Evolutionary conservation across 441 rosid genomes (phyloP), one percentile per base, ranked within the genome.

Genomic region (Aleurites moluccanus): DNA sequence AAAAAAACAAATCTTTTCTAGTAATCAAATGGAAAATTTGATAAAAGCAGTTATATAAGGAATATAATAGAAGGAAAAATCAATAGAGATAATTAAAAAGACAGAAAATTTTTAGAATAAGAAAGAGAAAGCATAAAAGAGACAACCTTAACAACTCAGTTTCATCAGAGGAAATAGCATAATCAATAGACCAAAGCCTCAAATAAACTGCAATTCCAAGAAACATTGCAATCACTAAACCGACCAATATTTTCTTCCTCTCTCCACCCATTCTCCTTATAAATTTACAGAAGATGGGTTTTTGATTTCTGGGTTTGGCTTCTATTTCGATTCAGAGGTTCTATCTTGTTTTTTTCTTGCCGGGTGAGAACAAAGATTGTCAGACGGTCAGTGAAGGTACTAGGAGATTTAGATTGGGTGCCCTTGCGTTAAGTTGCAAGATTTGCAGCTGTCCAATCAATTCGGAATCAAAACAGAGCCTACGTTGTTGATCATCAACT

Each of bases 141-240:
- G 69, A 53, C 11, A 53, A 95, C 99, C 99, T 91, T 74, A 95
- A 23, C 78, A 88, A 75, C 57, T 95, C 96, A 14, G 97, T 57
- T 53, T 95, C 98, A 44, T 73, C 87, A 23, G 94, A 83, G 16
- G 98, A 89, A 75, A 87, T 77, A 67, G 88, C 85, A 79, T 92
- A 90, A 77, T 95, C 98, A 73, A 90, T 88, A 1, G 91, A 75
- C 99, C 99, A 95, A 4, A 95, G 98, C 84, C 89, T 87, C 25
- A 93, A 80, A 78, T 93, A 95, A 69, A 95, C 86, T 16, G 88
- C 92, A 61, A 87, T 42, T 14, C 98, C 99, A 56, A 95, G 82
- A 68, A 88, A 49, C 88, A 93, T 85, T 57, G 88, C 90, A 78
- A 91, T 75, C 56, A 59, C 49, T 75, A 95, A 78, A 72, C 89